Base-by-base conservation (phyloP, 2,329 filamentous ascomycete genomes). In the Colletotrichum sp. region DNA sequence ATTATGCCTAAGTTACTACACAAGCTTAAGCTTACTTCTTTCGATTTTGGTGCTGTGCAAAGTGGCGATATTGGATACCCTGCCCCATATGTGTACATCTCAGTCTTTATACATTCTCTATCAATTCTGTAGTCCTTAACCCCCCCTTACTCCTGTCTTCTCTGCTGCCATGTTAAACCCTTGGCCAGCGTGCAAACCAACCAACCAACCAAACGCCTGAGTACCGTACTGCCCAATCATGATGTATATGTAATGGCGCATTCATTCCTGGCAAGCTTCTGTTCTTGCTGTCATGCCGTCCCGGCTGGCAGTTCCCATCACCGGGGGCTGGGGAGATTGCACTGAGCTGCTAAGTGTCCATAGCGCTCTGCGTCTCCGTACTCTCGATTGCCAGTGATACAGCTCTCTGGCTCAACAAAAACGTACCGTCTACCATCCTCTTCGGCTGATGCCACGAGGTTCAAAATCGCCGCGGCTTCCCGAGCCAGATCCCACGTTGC, bases 401-500 rank as follows among this genome's bases (percentile, higher is more conserved):
- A 59, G 12, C 18, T 28, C 24, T 59, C 13, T 59, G 55, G n/a
- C 30, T 9, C 64, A 44, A 26, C 18, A 39, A 39, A 64, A 39
- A 66, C 10, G 63, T 16, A 48, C 30, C 12, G 13, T 64, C 80
- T 76, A 84, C 85, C 85, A 87, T n/a, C 83, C 85, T 67, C 85
- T 80, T 75, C 83, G 82, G 18, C 80, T 82, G 63, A 81, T 82
- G 62, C 84, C 84, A 44, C 84, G 82, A 32, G 80, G 82, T 75
- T 89, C 88, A 71, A 85, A 88, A 18, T 81, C 81, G 62, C 82
- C 83, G 71, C 85, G 83, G 34, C 87, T 82, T 22, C 78, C 76
- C 18, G 77, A 77, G 6, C 79, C 83, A 28, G 84, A 81, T 22
- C 84, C 88, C 68, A 85, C 83, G 73, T 85, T 84, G 26, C 82